Conservation (phyloP, 2,329 filamentous ascomycete species). For the Sporothrix protearum region DNA sequence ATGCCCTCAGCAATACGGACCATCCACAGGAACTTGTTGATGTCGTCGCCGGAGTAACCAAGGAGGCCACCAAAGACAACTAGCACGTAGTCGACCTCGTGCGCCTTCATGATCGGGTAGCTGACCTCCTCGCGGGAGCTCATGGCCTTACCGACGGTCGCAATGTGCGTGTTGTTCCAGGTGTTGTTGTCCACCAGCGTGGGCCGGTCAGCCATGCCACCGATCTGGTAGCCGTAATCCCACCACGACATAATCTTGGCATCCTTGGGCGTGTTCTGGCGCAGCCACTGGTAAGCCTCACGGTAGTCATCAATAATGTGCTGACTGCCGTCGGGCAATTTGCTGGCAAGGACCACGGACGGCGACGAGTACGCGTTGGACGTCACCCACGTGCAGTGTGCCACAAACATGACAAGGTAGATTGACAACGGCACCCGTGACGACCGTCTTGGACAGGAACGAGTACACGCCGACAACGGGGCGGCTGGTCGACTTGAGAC, state of each 20-base stretch:
- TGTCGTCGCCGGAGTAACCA: conserved; percentile 96
- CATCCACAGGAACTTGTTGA: conserved; percentile 99
- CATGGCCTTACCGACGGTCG: conserved; percentile 98
- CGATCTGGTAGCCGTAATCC: conserved; percentile 99
- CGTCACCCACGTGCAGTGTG: conserved; percentile 98
- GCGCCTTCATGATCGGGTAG: conserved; percentile 96
- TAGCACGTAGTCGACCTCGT: conserved; percentile 98
- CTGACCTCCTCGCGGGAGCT: conserved; percentile 95
- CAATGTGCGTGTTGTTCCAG: conserved; percentile 99
- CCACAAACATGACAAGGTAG: conserved; percentile 88
- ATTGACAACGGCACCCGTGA: conserved; percentile 67
- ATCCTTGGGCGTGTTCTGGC: conserved; percentile 90
- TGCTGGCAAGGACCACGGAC: conserved; percentile 90
- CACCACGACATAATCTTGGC: conserved; percentile 99
- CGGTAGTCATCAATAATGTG: conserved; percentile 99
- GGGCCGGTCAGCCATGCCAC: conserved; percentile 96
- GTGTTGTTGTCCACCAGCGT: conserved; percentile 99
- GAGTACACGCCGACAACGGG: conserved; percentile 83
- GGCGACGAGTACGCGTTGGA: conserved; percentile 98
- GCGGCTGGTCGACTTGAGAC: conserved; percentile 66
- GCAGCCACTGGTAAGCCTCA: conserved; percentile 98
- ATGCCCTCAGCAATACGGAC: conserved; percentile 98
- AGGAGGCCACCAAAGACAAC: conserved; percentile 94
- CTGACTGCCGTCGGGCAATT: conserved; percentile 88
- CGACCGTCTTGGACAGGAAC: conserved; percentile 70